Conservation (phyloP, 768 basidiomycete species). For the Terana coerulea region DNA sequence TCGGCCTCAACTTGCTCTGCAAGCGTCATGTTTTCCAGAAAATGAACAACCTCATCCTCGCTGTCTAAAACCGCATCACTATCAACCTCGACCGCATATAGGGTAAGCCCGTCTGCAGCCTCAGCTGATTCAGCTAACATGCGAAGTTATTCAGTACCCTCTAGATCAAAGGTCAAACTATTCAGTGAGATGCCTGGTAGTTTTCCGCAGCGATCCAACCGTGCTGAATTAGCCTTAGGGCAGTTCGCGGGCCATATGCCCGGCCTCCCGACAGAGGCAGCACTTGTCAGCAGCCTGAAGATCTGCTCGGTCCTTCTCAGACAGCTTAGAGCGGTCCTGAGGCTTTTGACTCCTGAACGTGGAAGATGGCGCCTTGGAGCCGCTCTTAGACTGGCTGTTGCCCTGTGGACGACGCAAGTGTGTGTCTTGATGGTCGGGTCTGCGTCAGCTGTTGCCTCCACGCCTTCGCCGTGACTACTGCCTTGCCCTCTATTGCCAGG, state of each 20-base stretch:
- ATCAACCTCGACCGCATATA: not conserved
- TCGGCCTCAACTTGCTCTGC: not conserved
- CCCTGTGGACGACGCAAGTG: no score
- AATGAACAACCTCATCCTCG: not conserved
- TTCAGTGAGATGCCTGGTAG: not conserved
- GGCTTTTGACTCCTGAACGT: no score
- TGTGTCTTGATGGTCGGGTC: no score
- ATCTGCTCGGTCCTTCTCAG: constrained; percentile 9
- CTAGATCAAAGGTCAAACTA: constrained; percentile 1
- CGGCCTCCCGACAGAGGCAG: constrained; percentile 12
- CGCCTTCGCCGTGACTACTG: no score
- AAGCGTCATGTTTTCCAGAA: not conserved
- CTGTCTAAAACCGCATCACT: not conserved
- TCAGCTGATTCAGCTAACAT: not conserved
- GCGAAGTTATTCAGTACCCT: not conserved
- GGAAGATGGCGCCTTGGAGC: no score
- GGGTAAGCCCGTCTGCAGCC: not conserved
- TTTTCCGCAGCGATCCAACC: constrained; percentile 4
- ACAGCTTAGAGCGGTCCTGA: not conserved
- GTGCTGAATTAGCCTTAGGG: not conserved
- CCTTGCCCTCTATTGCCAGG: no score
- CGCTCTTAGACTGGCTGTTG: not conserved
- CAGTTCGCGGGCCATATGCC: constrained; percentile 12
- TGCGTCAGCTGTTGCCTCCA: no score
- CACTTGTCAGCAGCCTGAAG: constrained; percentile 10